Base-by-base conservation (phyloP, 2,329 filamentous ascomycete species). In the Pyrenophora tritici-repentis region DNA sequence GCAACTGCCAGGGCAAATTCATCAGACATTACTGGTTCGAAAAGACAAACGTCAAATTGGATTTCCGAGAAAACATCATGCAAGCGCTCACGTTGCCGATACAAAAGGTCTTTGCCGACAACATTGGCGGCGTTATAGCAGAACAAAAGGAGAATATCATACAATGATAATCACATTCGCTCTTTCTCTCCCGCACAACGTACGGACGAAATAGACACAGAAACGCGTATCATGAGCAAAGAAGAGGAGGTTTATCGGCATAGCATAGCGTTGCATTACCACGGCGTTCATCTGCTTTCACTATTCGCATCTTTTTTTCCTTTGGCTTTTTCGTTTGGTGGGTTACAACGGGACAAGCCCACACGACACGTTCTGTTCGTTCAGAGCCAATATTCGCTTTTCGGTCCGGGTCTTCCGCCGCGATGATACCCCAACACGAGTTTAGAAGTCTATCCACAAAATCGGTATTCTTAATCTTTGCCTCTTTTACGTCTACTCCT, bases 1-100 rank as follows among this genome's bases (percentile, higher is more conserved):
- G 69, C 44, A 61, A 72, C 36, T 73, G 71, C 63, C 61, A 70
- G 45, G 71, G 71, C 54, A 67, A 67, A 33, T 71, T 72, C 46
- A 63, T 73, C 22, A 62, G 71, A 26, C 71, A 73, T 38, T 73
- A 73, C 60, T 73, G 71, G 71, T 73, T 72, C 54, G 66, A 72
- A 6, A 73, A 73, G 55, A 20, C 47, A 9, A 53, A 62, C 2
- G 69, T 72, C 52, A 72, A 72, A 56, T 47, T 60, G 4, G 69
- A 73, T 35, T 71, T 67, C 48, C 58, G 56, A 17, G 67, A 72
- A 22, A 72, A 73, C 47, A 65, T 72, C 20, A 73, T 73, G 71
- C 68, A 73, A 41, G 70, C 71, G 39, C 58, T 73, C 22, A 71
- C 68, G 3, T 58, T 69, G 6, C 68, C 69, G 1, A 68, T 73